Base-by-base conservation (phyloP, 352 stramenopile species). In the Globisporangium cystogenes region DNA sequence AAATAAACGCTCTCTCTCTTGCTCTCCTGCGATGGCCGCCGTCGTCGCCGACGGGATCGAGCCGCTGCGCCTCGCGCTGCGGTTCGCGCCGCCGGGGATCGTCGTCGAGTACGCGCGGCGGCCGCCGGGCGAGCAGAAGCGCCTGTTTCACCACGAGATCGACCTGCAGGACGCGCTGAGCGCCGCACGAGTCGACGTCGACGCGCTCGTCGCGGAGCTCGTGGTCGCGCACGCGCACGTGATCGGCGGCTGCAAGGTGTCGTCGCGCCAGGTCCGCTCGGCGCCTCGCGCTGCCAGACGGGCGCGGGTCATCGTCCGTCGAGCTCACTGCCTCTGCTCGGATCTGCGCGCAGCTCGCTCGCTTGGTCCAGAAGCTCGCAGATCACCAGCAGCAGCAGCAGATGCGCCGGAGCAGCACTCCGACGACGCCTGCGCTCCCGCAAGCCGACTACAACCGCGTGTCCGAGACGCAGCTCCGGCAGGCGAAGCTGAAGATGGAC, bases 401-500 rank as follows among this genome's bases (percentile, higher is more conserved):
- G 6, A 26, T 35, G 2, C 41, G 33, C 29, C 35, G 50, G 43
- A 50, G 16, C 14, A 58, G 24, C 11, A 4, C 7, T 23, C 2
- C 18, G 3, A 45, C 50, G 20, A 48, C 46, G 1, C 31, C 57
- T 29, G 40, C 47, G 10, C 52, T 91, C 20, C 80, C 80, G 1
- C 68, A 84, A 14, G 80, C 80, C 1, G 80, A 91, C 60, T 91
- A 91, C 68, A 91, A 91, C 39, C 70, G 69, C 41, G 80, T 91
- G 36, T 89, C 80, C 7, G 80, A 87, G 50, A 67, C 65, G n/a
- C 80, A 89, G 43, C 61, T 91, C 8, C 72, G 70, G 57, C 71
- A 83, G 35, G 77, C 82, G 7, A 89, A 90, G 42, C 60, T 75
- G 40, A 80, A 77, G 41, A 90, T 90, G 82, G 77, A 90, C 56